Base-by-base conservation (phyloP, 2,329 filamentous ascomycete genomes). In the Exserohilum turcica region DNA sequence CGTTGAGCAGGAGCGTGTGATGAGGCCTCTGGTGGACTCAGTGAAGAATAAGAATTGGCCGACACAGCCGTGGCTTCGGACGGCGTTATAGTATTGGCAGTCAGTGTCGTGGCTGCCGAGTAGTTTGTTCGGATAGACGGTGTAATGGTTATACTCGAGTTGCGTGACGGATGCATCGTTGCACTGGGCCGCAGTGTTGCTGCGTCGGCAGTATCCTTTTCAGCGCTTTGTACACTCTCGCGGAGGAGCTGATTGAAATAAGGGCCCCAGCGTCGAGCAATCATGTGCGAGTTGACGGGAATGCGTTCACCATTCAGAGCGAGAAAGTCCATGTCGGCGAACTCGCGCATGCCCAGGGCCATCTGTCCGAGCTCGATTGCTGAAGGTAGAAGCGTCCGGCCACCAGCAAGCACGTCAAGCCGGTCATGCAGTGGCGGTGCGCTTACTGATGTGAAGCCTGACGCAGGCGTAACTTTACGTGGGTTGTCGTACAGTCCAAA, bases 401-500 rank as follows among this genome's bases (percentile, higher is more conserved):
- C 92, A 18, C 90, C 90, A 5, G 87, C 88, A 2, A 86, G 88
- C 67, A 79, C 65, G 50, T 82, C 79, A 42, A 67, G 79, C 63
- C 63, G 72, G 65, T 65, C 83, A 82, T 33, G 84, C 82, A 37
- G 85, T 80, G 70, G 64, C 8, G 91, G 77, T 75, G 82, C 88
- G 76, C 92, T 96, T 19, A 91, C 87, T 1, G 92, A 97, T 50
- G 88, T 82, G 72, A 94, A 97, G 8, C 87, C 89, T 0, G 92
- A 95, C 64, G 91, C 86, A 1, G 93, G 90, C 4, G 85, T 80
- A 0, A 82, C 85, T 71, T 88, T 89, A 59, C 92, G 86, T 9
- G 94, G 92, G 72, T 97, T 99, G 71, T 97, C 93, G 73, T 97
- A 97, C 37, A 99, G 86, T 1, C 94, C 94, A 78, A 97, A 99